Conservation (phyloP, 768 basidiomycete genomes). For the Heimioporus sp. region DNA sequence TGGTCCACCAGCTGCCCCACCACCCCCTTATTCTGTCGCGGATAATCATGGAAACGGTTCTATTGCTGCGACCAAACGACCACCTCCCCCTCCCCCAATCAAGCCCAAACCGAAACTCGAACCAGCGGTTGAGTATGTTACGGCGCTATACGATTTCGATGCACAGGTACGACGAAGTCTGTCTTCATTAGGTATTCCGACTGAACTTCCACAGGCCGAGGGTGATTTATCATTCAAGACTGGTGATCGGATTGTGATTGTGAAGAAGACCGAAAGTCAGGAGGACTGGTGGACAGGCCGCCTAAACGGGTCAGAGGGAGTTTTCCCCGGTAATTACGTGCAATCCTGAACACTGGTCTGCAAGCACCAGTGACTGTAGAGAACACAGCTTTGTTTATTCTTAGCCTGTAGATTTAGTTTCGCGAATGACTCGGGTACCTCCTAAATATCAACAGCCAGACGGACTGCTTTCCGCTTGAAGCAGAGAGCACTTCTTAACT, state of each 20-base stretch:
- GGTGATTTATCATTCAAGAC: constrained; percentile 89
- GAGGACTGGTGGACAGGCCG: constrained; percentile 99
- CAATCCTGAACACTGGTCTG: constrained; percentile 14
- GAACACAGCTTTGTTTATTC: no score
- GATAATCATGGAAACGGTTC: constrained; percentile 17
- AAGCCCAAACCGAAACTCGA: constrained; percentile 82
- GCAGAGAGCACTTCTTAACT: no score
- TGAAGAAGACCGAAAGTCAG: constrained; percentile 74
- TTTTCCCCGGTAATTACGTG: constrained; percentile 76
- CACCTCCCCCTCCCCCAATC: constrained; percentile 90
- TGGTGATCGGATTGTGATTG: constrained; percentile 89
- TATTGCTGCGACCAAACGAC: constrained; percentile 55
- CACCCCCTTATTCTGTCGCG: constrained; percentile 35
- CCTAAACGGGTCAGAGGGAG: constrained; percentile 77
- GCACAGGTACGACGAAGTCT: constrained; percentile 61
- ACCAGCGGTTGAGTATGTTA: constrained; percentile 69
- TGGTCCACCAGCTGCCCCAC: constrained; percentile 39
- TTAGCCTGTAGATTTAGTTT: neutral
- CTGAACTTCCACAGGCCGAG: constrained; percentile 54
- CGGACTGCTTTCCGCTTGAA: no score
- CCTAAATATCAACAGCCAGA: constrained; percentile 8
- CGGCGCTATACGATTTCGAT: constrained; percentile 91
- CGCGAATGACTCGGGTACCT: constrained; percentile 7
- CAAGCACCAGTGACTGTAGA: no score
- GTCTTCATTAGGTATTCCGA: neutral